These are phyloP conservation scores for Erythrophleum fordii DNA, from an alignment of 306 rosid genomes.

Conservation along the genomic window DNA sequence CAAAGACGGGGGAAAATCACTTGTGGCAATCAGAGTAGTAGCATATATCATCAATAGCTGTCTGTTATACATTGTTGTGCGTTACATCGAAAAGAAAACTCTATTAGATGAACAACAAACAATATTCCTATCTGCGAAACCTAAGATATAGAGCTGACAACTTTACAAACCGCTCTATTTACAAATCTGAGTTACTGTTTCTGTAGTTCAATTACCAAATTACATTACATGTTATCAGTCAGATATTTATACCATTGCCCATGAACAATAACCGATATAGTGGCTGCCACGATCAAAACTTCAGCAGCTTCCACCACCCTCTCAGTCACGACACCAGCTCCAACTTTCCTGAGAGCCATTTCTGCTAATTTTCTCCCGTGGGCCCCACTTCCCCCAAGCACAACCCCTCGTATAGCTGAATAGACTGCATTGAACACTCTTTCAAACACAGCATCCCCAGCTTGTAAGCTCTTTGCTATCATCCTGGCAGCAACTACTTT, in stretches of 20 bases:
- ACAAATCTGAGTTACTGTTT: constrained; percentile 43
- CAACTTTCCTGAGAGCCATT: constrained; percentile 75
- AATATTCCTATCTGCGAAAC: constrained; percentile 33
- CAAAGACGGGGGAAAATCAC: too few relatives aligned
- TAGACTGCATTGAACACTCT: constrained; percentile 72
- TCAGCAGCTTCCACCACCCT: constrained; percentile 70
- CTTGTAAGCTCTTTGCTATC: constrained; percentile 82
- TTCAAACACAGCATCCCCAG: constrained; percentile 87
- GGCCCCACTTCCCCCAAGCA: constrained; percentile 77
- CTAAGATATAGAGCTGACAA: constrained; percentile 42
- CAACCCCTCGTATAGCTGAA: constrained; percentile 67
- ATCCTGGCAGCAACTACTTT: constrained; percentile 69
- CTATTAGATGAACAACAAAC: constrained; percentile 20
- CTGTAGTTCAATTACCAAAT: constrained; percentile 27
- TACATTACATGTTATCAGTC: constrained; percentile 44
- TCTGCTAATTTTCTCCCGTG: constrained; percentile 73
- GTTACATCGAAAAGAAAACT: constrained; percentile 44
- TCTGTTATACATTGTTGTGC: constrained; percentile 22
- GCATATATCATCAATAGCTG: neutral
- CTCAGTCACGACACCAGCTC: constrained; percentile 60
- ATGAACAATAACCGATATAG: constrained; percentile 74
- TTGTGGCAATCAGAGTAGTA: neutral
- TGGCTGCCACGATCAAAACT: constrained; percentile 81
- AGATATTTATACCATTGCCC: constrained; percentile 79
- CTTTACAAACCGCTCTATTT: constrained; percentile 46